Evolutionary conservation across 2,329 filamentous ascomycete genomes (phyloP).

Genomic region (Cladophialophora carrionii): DNA sequence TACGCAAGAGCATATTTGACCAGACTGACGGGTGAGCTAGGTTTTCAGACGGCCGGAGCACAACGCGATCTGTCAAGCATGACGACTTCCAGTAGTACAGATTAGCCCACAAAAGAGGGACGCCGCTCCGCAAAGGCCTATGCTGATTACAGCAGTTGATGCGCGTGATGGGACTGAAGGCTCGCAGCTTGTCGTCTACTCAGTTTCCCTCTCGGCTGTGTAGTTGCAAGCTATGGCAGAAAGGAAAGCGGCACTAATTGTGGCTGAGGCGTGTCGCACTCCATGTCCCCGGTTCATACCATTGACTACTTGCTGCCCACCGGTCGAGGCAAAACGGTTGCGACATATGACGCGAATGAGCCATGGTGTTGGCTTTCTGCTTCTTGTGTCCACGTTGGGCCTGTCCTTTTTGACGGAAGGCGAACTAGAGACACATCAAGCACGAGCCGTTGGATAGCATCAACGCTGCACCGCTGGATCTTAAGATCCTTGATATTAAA

Average conservation of each 20-base stretch:
- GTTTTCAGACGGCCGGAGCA: not conserved
- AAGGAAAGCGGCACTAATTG: not conserved
- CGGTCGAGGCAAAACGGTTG: not conserved
- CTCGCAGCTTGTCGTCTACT: not conserved
- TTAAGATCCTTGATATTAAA: not conserved
- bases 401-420: not conserved
- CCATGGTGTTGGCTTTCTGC: not conserved
- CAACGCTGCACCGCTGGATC: not conserved
- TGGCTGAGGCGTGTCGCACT: not conserved
- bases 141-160: not conserved
- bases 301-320: not conserved
- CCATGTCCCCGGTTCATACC: not conserved
- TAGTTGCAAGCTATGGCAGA: not conserved
- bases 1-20: not conserved
- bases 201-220: no score
- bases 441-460: not conserved
- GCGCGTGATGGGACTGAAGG: not conserved
- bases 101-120: not conserved
- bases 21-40: not conserved
- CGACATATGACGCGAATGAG: not conserved
- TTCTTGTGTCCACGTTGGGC: not conserved
- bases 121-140: not conserved
- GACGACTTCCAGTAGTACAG: not conserved
- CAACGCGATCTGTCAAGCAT: not conserved
- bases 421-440: not conserved